Conservation (phyloP, 768 basidiomycete genomes). For the Russula emetica region DNA sequence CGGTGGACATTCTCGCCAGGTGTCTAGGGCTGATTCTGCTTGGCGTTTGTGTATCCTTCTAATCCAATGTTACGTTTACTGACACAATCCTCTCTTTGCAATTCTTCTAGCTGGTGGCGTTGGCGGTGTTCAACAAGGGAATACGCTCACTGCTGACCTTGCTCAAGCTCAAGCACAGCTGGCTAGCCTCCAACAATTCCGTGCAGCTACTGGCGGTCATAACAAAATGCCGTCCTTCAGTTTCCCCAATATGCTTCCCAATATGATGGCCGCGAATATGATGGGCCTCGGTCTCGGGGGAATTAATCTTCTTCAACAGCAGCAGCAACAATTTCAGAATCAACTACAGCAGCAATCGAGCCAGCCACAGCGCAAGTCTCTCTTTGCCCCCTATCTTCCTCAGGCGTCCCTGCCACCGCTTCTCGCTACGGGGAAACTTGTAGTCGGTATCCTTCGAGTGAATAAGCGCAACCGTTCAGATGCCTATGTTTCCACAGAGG, state of each 20-base stretch:
- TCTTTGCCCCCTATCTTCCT: conserved; percentile 97
- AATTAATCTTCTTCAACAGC: conserved; percentile 84
- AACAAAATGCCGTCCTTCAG: conserved; percentile 97
- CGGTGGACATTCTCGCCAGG: conserved; percentile 69
- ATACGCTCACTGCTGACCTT: conserved; percentile 73
- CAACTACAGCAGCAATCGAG: conserved; percentile 90
- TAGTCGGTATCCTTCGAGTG: conserved; percentile 93
- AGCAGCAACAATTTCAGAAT: conserved; percentile 92
- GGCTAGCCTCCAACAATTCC: conserved; percentile 93
- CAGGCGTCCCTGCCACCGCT: conserved; percentile 96
- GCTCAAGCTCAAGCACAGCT: conserved; percentile 97
- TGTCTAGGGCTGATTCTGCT: conserved; percentile 72
- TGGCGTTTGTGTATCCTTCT: conserved; percentile 80
- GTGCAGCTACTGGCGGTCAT: conserved; percentile 89
- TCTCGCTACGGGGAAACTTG: conserved; percentile 93
- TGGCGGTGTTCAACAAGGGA: conserved; percentile 52
- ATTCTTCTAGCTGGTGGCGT: conserved; percentile 65
- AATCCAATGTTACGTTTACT: conserved; percentile 3
- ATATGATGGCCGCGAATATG: conserved; percentile 96
- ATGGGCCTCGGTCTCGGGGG: conserved; percentile 84
- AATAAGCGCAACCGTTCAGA: conserved; percentile 99
- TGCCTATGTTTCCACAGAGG: conserved; percentile 97
- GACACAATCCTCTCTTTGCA: conserved; percentile 15
- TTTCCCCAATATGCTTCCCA: conserved; percentile 97
- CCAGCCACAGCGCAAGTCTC: conserved; percentile 94